Conservation (phyloP, 2,329 filamentous ascomycete species). For the Botryotinia narcissicola region DNA sequence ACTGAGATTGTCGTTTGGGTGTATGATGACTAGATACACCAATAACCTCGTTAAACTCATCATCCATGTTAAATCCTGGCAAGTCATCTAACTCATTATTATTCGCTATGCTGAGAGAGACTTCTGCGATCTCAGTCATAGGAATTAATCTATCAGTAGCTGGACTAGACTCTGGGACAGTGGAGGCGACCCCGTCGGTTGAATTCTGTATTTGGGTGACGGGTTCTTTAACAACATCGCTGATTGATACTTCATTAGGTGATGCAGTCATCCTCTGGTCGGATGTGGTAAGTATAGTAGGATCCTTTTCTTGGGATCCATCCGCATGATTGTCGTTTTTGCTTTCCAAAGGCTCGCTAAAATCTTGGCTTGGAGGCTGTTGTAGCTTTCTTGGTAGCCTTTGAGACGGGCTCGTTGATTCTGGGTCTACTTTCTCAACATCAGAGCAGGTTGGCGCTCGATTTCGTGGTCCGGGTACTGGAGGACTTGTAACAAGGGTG, state of each 20-base stretch:
- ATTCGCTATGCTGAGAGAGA: constrained; percentile 28
- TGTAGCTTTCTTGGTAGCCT: neutral
- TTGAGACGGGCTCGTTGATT: constrained; percentile 6
- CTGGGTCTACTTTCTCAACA: neutral
- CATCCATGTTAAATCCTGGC: constrained; percentile 36
- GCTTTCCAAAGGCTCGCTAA: neutral
- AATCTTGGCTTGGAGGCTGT: neutral
- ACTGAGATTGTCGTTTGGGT: constrained; percentile 1
- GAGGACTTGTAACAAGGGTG: constrained; percentile 10
- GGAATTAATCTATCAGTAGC: constrained; percentile 24
- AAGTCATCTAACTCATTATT: constrained; percentile 27
- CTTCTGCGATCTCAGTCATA: constrained; percentile 33
- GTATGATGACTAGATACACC: constrained; percentile 2
- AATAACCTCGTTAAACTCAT: constrained; percentile 29
- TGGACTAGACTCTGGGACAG: constrained; percentile 39
- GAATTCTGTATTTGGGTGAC: constrained; percentile 14
- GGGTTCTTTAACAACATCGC: constrained; percentile 18
- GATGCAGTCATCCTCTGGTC: constrained; percentile 20
- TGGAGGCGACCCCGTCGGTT: constrained; percentile 23
- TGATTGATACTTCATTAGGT: constrained; percentile 25
- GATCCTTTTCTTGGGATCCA: neutral
- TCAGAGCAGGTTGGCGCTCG: too few species aligned
- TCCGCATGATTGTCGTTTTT: neutral
- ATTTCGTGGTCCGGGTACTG: neutral
- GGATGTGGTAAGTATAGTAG: neutral